Evolutionary conservation across 169 alveolate species (phyloP).

Genomic region (Plasmodium knowlesi): DNA sequence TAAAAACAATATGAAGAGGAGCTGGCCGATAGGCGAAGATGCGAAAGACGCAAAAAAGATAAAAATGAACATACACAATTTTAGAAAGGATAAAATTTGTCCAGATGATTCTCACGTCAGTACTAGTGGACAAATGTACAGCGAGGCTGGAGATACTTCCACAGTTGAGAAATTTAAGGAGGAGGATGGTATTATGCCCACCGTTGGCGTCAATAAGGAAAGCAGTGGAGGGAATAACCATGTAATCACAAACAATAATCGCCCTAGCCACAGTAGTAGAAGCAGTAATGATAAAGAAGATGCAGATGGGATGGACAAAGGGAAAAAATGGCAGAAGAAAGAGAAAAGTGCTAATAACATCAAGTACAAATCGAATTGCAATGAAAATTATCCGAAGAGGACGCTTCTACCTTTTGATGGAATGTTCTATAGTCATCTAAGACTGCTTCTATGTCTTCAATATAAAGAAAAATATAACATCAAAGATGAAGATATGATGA

Average conservation of each 20-base stretch:
- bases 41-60: conserved; percentile 1
- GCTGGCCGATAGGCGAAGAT: not conserved
- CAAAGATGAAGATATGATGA: conserved; percentile 52
- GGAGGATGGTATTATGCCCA: not conserved
- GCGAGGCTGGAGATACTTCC: not conserved
- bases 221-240: not conserved
- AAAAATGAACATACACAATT: not conserved
- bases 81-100: not conserved
- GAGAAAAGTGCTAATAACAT: not conserved
- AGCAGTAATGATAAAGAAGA: not conserved
- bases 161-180: not conserved
- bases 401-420: conserved; percentile 40
- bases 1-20: conserved; percentile 8
- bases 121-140: not conserved
- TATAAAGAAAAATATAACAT: conserved; percentile 58
- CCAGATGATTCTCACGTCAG: not conserved
- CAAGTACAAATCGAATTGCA: not conserved
- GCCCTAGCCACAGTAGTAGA: not conserved
- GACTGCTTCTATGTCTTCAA: conserved; percentile 40
- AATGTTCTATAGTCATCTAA: conserved; percentile 47
- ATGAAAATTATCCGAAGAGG: not conserved
- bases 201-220: not conserved
- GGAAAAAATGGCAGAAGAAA: not conserved
- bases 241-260: not conserved
- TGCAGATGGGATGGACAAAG: not conserved